A percentile compares a stretch with the other conserved stretches of the same genome.
These are phyloP conservation scores for Orbilia blumenaviensis DNA, from an alignment of 2,329 filamentous ascomycete genomes.

Conservation along the genomic window DNA sequence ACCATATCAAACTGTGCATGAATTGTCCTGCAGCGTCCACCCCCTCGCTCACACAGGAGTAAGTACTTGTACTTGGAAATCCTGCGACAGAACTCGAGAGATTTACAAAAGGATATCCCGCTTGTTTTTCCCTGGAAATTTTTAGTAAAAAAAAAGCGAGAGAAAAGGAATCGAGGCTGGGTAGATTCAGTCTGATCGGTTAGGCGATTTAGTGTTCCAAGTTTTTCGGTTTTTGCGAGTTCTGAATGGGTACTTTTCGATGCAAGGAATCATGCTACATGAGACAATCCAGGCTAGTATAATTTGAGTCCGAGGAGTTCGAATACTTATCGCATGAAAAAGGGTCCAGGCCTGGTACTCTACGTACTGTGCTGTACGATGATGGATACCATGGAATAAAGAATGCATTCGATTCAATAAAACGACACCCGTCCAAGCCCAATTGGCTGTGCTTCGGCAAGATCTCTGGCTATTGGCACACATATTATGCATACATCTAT, in stretches of 20 bases:
- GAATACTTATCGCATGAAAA: background rate
- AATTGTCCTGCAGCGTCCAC: constrained; percentile 21
- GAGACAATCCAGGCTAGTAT: background rate
- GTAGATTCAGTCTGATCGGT: background rate
- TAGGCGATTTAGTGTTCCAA: constrained; percentile 12
- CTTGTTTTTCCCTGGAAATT: background rate
- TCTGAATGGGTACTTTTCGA: background rate
- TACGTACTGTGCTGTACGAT: background rate
- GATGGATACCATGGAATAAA: background rate
- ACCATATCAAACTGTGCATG: constrained; percentile 34
- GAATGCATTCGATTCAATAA: background rate
- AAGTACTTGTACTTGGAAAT: background rate
- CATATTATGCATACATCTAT: constrained; percentile 19
- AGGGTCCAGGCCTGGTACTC: background rate
- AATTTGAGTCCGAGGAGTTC: background rate
- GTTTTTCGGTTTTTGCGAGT: background rate
- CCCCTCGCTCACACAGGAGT: constrained; percentile 13
- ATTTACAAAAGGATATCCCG: background rate
- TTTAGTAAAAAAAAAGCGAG: background rate
- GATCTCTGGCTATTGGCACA: constrained; percentile 2
- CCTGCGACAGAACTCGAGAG: background rate
- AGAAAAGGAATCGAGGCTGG: background rate
- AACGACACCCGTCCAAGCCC: constrained; percentile 24
- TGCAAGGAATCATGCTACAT: background rate
- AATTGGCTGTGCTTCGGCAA: constrained; percentile 24